Evolutionary conservation across 768 basidiomycete genomes (phyloP).

Genomic region (Mycena alexandri): DNA sequence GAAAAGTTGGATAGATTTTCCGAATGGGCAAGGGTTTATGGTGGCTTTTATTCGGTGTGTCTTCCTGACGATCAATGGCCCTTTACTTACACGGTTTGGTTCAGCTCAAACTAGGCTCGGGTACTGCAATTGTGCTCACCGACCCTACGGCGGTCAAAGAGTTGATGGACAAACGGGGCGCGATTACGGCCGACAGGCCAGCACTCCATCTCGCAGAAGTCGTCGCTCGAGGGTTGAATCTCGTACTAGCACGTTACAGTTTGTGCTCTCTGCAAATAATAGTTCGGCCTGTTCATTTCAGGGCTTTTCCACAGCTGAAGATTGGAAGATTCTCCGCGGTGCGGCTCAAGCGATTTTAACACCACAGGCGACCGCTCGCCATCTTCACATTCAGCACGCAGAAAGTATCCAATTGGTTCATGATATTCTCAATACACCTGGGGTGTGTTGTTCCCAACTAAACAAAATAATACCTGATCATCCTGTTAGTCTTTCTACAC

Average conservation of each 20-base stretch:
- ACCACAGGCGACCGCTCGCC: conserved; percentile 36
- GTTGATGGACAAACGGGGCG: conserved; percentile 31
- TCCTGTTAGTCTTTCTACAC: conserved; percentile 43
- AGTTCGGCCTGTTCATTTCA: neutral
- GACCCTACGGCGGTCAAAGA: conserved; percentile 26
- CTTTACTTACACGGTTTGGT: neutral
- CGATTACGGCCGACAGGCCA: conserved; percentile 43
- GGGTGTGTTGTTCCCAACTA: conserved; percentile 15
- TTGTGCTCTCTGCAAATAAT: conserved; percentile 6
- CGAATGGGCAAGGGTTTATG: conserved; percentile 45
- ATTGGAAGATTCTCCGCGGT: conserved; percentile 33
- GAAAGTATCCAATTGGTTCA: conserved; percentile 34
- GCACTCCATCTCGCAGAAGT: conserved; percentile 36
- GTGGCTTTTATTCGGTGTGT: conserved; percentile 43
- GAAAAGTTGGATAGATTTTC: conserved; percentile 36
- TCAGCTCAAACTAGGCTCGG: conserved; percentile 24
- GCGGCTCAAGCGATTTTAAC: conserved; percentile 38
- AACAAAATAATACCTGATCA: neutral
- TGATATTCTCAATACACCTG: conserved; percentile 18
- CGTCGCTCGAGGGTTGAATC: conserved; percentile 35
- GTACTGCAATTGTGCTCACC: conserved; percentile 18
- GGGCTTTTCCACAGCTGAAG: conserved; percentile 11
- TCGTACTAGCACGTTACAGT: conserved; percentile 19
- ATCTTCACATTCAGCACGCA: conserved; percentile 40
- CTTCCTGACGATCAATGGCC: too few species aligned